Evolutionary conservation across 2,329 filamentous ascomycete species (phyloP), one percentile per base, ranked within the genome.

Genomic region (Ophiosphaerella herpotricha): DNA sequence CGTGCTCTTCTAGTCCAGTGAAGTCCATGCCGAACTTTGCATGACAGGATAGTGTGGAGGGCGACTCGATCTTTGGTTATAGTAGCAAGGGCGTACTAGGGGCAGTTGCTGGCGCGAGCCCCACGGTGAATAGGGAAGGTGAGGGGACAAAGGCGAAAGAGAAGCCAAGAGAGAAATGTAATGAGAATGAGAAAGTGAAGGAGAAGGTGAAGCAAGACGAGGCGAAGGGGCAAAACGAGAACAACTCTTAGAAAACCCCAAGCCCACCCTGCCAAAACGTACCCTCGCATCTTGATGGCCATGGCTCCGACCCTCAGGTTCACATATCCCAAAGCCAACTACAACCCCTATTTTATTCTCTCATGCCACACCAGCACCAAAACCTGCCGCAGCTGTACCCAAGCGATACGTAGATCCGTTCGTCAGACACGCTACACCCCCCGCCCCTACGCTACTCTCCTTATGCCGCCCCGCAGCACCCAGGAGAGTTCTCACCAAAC

Each of bases 21-120:
- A 66, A 64, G 29, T 48, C 54, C 8, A 62, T 57, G 48, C 54
- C 57, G 2, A 59, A 56, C 26, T 65, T 64, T 41, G 55, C 50
- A n/a, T 53, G 58, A 33, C 61, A 60, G 11, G 63, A 62, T 13
- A 57, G 54, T 2, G 40, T 61, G 7, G 57, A 60, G 16, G 52
- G 57, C 3, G 57, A 63, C 42, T 53, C 60, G 2, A 55, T 67
- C 24, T 69, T 69, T 36, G 60, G 59, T 0, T 62, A 64, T 48
- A 54, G 36, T 29, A 52, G 46, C 37, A 54, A 57, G 36, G 53
- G 61, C 13, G 38, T 52, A 13, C 36, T 41, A 0, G 54, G 58
- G 11, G 58, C 63, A 11, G 31, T 45, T 3, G 46, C 51, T 1
- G 58, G 57, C 18, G 52, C 55, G 11, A 42, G 41, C 23, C 44